Evolutionary conservation across 371 early-diverging fungal species (phyloP).

Genomic region (Apophysomyces variabilis): DNA sequence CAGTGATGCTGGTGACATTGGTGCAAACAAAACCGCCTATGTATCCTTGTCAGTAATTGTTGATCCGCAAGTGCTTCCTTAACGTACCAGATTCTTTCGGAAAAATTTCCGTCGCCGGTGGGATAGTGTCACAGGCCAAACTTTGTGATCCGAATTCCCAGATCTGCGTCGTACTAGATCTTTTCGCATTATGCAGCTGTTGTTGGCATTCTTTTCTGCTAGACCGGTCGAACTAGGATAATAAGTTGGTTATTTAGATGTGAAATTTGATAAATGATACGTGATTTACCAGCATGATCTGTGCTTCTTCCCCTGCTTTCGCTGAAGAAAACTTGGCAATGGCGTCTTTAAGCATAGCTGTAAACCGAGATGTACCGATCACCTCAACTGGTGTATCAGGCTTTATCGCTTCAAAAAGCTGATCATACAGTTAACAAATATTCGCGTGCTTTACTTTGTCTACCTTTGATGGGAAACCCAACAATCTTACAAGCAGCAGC

Average conservation of each 20-base stretch:
- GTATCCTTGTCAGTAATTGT: too few relatives aligned
- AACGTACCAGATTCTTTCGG: slow-evolving; percentile 14
- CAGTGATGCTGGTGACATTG: slow-evolving; percentile 12
- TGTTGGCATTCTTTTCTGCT: slow-evolving; percentile 10
- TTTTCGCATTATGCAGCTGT: background rate
- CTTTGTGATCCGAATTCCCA: slow-evolving; percentile 15
- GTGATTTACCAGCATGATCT: slow-evolving; percentile 14
- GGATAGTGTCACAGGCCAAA: background rate
- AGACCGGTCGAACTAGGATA: slow-evolving; percentile 20
- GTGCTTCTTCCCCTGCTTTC: background rate
- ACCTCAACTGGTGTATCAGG: slow-evolving; percentile 8
- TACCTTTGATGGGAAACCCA: background rate
- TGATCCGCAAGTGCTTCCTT: too few relatives aligned
- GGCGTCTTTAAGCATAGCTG: slow-evolving; percentile 13
- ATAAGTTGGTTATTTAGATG: background rate
- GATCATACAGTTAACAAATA: background rate
- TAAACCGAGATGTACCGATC: slow-evolving; percentile 14
- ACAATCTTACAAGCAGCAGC: background rate
- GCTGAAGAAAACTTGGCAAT: background rate
- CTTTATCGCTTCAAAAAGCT: background rate
- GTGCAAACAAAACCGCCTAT: slow-evolving; percentile 20
- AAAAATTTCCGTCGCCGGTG: slow-evolving; percentile 8
- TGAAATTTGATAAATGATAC: background rate
- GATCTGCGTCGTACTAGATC: slow-evolving; percentile 1
- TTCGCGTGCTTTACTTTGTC: background rate